Conservation (phyloP, 345 rosid genomes). For the Erysimum cheiranthoides region DNA sequence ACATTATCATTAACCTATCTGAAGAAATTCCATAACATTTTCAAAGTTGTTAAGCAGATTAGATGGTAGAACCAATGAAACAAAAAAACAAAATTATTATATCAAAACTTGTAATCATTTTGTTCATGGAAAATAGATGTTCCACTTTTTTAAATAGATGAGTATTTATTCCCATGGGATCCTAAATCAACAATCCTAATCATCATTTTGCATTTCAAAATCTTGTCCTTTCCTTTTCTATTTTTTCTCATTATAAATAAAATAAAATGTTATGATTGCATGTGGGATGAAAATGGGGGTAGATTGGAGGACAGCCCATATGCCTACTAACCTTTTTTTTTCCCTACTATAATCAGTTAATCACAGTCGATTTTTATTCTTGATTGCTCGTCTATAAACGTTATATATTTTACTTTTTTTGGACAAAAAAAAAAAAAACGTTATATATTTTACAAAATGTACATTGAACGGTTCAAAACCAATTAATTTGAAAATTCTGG, state of each 20-base stretch:
- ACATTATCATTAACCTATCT: slow-evolving; percentile 28
- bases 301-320: slow-evolving; percentile 40
- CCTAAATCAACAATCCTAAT: slow-evolving; percentile 40
- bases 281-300: slow-evolving; percentile 12
- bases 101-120: slow-evolving; percentile 46
- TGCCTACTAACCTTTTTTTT: neutral
- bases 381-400: neutral
- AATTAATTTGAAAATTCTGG: neutral
- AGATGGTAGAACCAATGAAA: slow-evolving; percentile 34
- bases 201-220: slow-evolving; percentile 38
- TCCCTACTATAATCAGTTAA: neutral
- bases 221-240: slow-evolving; percentile 29
- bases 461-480: neutral
- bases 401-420: no score
- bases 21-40: neutral
- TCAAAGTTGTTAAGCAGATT: slow-evolving; percentile 41
- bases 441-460: no score
- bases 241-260: neutral
- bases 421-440: no score
- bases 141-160: slow-evolving; percentile 30
- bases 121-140: slow-evolving; percentile 39
- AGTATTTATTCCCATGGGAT: slow-evolving; percentile 36
- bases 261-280: slow-evolving; percentile 39
- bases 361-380: neutral
- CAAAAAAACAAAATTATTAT: slow-evolving; percentile 4